Evolutionary conservation across 225 moss, liverwort and hornwort genomes (phyloP).

Genomic region (Asterella californica): DNA sequence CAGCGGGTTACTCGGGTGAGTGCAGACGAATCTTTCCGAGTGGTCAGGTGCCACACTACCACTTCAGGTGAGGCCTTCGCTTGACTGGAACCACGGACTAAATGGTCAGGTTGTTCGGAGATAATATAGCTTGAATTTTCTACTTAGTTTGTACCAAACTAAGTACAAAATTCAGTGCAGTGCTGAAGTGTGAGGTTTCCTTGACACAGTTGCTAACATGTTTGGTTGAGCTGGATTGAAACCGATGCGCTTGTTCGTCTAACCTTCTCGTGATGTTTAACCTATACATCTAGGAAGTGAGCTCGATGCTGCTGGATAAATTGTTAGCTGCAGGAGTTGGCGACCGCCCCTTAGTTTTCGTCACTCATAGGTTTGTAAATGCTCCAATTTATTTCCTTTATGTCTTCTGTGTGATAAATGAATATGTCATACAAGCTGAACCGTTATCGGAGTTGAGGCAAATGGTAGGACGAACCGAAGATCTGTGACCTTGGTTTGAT

Average conservation of each 20-base stretch:
- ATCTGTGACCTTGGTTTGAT: not conserved
- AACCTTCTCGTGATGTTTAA: not conserved
- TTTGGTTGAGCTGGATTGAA: not conserved
- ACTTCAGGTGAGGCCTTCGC: conserved; percentile 59
- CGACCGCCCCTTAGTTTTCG: conserved; percentile 84
- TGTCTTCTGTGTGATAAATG: not conserved
- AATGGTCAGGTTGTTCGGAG: not conserved
- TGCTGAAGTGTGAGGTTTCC: not conserved
- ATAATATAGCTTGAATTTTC: not conserved
- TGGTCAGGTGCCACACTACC: conserved; percentile 99
- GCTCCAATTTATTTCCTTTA: not conserved
- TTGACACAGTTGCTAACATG: not conserved
- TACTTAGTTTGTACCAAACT: not conserved
- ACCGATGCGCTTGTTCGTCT: not conserved
- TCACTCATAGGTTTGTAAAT: conserved; percentile 74
- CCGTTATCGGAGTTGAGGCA: not conserved
- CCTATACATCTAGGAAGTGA: conserved; percentile 67
- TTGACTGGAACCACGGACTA: too few relatives aligned
- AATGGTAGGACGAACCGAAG: not conserved
- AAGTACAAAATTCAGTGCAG: too few relatives aligned
- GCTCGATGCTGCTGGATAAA: conserved; percentile 97
- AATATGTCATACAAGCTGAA: not conserved
- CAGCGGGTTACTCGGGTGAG: conserved; percentile 8
- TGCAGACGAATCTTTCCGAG: conserved; percentile 94
- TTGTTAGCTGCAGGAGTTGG: conserved; percentile 94